Base-by-base conservation (phyloP, 2,329 filamentous ascomycete species). In the Xylaria multiplex region DNA sequence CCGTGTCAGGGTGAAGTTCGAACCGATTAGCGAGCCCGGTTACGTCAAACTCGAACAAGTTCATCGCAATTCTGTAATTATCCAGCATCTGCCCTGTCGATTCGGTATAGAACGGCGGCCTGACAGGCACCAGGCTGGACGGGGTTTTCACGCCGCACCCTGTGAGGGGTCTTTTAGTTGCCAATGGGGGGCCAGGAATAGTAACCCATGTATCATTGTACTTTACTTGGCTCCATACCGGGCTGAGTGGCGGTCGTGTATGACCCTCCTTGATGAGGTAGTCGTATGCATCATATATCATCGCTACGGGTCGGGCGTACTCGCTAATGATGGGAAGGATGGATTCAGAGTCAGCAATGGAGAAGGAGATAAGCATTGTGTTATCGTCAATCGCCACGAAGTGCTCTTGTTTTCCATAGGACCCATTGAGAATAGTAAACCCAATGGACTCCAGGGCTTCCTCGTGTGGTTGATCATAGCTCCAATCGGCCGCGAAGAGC, bases 401-500 rank as follows among this genome's bases (percentile, higher is more conserved):
- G 5, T 65, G 66, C 37, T 65, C 58, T 37, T 68, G 66, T n/a
- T 52, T 56, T 2, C 49, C 43, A 43, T 54, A 45, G 2, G 19
- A 57, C 1, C 32, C 27, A 13, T 65, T n/a, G 37, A 68, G 59
- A 2, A 65, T 22, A 8, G 42, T 56, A 46, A 68, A 65, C 3
- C 53, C 62, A 22, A 65, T 13, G 7, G 14, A 42, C 37, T 56
- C 40, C 4, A 65, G 24, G 2, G 59, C 58, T 24, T 30, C 5
- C 7, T 50, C 7, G 22, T 67, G 62, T 42, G 54, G 6, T 57
- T 8, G 4, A 35, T 67, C 62, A 13, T 67, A 67, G 9, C 6
- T 42, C 62, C 65, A 67, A 35, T 65, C 62, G 27, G 62, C 66
- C 11, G 62, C 62, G 22, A 59, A 68, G 9, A 65, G 59, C n/a